Conservation (phyloP, 2,329 filamentous ascomycete genomes). For the Sclerotinia minor region DNA sequence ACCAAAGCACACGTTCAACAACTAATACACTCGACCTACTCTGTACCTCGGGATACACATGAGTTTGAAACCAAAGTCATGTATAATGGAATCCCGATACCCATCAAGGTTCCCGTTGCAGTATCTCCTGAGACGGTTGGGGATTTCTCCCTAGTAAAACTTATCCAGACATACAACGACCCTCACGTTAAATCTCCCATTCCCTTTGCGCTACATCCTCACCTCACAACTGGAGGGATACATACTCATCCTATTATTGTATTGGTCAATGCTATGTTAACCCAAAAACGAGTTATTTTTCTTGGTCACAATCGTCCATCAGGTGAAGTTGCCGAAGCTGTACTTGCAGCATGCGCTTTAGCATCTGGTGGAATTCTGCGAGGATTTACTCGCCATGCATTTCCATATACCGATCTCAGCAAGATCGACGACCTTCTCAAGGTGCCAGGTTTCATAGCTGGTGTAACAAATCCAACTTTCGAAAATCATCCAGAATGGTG, state of each 20-base stretch:
- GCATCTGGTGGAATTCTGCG: conserved; percentile 89
- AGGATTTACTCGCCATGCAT: conserved; percentile 93
- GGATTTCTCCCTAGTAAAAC: conserved; percentile 95
- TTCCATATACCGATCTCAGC: conserved; percentile 95
- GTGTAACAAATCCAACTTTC: conserved; percentile 96
- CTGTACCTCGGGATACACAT: conserved; percentile 88
- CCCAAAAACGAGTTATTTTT: conserved; percentile 95
- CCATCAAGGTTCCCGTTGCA: conserved; percentile 92
- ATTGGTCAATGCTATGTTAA: conserved; percentile 88
- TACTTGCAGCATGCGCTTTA: conserved; percentile 91
- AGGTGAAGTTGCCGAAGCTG: conserved; percentile 95
- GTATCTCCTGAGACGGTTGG: conserved; percentile 94
- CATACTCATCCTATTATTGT: conserved; percentile 94
- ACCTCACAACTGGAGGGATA: conserved; percentile 88
- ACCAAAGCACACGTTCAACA: conserved; percentile 61
- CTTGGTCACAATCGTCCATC: conserved; percentile 93
- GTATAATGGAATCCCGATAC: conserved; percentile 95
- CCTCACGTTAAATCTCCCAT: conserved; percentile 80
- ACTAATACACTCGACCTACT: conserved; percentile 62
- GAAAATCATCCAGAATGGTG: conserved; percentile 96
- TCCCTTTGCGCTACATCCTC: conserved; percentile 81
- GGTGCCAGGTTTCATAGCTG: conserved; percentile 95
- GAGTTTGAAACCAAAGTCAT: conserved; percentile 95
- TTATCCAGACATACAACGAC: conserved; percentile 90
- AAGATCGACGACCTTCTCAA: conserved; percentile 96